Evolutionary conservation across 371 early-diverging fungal species (phyloP).

Genomic region (Apophysomyces trapeziformis): DNA sequence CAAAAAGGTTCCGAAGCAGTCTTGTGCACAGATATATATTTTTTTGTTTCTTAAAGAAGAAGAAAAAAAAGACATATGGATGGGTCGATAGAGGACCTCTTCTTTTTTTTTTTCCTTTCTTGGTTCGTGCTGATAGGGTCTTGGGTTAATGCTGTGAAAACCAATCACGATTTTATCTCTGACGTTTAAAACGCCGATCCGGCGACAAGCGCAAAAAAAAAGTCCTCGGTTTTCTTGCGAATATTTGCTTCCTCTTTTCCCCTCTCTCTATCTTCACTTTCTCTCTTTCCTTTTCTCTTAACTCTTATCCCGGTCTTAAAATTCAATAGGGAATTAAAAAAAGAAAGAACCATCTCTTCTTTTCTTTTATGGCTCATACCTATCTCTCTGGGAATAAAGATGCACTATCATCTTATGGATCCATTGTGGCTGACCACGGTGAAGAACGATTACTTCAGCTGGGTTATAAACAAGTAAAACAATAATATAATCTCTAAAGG

Average conservation of each 20-base stretch:
- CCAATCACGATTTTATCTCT: slow-evolving; percentile 1
- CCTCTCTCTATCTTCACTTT: no score
- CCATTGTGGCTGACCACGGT: slow-evolving; percentile 14
- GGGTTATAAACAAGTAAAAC: slow-evolving; percentile 36
- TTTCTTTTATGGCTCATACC: slow-evolving; percentile 10
- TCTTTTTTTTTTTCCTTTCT: background rate
- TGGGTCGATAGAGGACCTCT: background rate
- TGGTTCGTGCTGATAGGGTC: no score
- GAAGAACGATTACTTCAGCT: slow-evolving; percentile 29
- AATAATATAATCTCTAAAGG: background rate
- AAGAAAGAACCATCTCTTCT: slow-evolving; percentile 5
- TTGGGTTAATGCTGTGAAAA: slow-evolving; percentile 2
- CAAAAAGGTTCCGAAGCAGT: slow-evolving; percentile 3
- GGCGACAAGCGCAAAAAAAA: background rate
- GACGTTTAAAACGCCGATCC: background rate
- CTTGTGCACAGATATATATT: slow-evolving; percentile 16
- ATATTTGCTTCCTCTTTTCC: background rate
- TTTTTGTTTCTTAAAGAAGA: background rate
- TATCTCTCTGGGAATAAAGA: background rate
- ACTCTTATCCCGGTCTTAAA: slow-evolving; percentile 1
- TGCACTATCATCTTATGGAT: slow-evolving; percentile 4
- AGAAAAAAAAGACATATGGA: slow-evolving; percentile 4
- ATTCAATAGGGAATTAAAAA: background rate
- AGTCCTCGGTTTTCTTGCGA: slow-evolving; percentile 10
- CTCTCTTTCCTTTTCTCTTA: background rate